Evolutionary conservation across 305 asterid species (phyloP), one percentile per base, ranked within the genome.

Genomic region (Fraxinus sp.): DNA sequence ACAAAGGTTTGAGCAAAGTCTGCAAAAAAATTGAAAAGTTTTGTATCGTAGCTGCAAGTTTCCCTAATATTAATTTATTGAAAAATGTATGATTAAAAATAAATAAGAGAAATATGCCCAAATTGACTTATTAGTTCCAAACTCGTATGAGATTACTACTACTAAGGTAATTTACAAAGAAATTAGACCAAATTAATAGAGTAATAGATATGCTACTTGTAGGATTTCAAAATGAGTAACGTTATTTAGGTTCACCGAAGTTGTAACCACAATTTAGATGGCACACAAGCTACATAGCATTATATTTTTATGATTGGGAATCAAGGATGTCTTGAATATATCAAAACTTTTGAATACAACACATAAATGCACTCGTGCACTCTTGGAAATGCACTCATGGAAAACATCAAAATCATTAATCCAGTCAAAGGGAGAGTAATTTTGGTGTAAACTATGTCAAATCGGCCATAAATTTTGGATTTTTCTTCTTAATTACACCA

Each of bases 311-410:
- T 5, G 2, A 41, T 46, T 16, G 71, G 91, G 88, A 85, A 87
- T 84, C 93, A 87, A 78, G 83, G 33, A 83, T 83, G 85, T 83
- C 85, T 85, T 43, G 92, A 89, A 76, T 57, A n/a, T 70, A 79
- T 81, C 81, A 87, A 88, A 24, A 86, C 86, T 82, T 59, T 91
- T 86, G 89, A 46, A 13, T 13, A 13, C 22, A 52, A 4, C 16
- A 52, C 62, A 52, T 16, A 49, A 49, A 52, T n/a, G 18, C 62
- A 52, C 1, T 46, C 57, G 22, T 52, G 20, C 59, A 49, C 20
- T 49, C 59, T 49, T 49, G 59, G 59, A 49, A 49, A 49, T 46
- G 18, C 59, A 49, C 18, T 49, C 59, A 49, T 49, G 20, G 59
- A 49, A 49, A 49, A 14, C 59, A 49, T 49, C 59, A 49, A 49